Evolutionary conservation across 768 basidiomycete species (phyloP).

Genomic region (Leccinellum rugosiceps): DNA sequence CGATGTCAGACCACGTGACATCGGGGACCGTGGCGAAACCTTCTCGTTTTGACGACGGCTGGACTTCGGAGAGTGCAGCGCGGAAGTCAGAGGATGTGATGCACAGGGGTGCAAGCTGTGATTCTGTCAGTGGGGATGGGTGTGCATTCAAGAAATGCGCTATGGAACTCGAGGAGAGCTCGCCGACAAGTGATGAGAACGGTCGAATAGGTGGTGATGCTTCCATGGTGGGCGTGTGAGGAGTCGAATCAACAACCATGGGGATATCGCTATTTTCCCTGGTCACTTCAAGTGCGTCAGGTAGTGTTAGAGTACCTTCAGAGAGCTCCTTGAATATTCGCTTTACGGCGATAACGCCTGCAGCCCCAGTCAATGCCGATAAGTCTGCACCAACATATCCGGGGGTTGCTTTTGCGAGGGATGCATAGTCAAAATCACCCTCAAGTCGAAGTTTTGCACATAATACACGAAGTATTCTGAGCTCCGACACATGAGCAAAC

Average conservation of each 20-base stretch:
- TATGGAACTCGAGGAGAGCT: constrained; percentile 64
- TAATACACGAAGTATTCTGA: constrained; percentile 83
- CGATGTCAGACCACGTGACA: constrained; percentile 92
- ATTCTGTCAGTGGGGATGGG: constrained; percentile 70
- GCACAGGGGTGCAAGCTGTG: constrained; percentile 76
- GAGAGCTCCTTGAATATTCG: constrained; percentile 85
- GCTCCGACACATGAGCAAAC: neutral
- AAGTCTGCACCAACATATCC: constrained; percentile 98
- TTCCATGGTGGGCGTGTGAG: constrained; percentile 18
- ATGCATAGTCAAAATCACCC: constrained; percentile 83
- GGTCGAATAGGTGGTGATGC: constrained; percentile 17
- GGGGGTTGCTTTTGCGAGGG: constrained; percentile 89
- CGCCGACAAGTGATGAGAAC: constrained; percentile 37
- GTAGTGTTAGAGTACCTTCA: constrained; percentile 58
- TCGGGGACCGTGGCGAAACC: constrained; percentile 97
- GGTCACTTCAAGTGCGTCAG: constrained; percentile 31
- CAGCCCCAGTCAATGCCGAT: constrained; percentile 85
- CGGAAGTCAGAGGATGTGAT: constrained; percentile 82
- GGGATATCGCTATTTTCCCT: constrained; percentile 24
- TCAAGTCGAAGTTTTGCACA: constrained; percentile 81
- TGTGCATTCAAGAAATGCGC: constrained; percentile 88
- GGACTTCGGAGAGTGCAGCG: constrained; percentile 80
- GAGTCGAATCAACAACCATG: constrained; percentile 38
- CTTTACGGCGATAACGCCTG: constrained; percentile 95
- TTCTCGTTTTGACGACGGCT: constrained; percentile 96